Evolutionary conservation across 2,329 filamentous ascomycete genomes (phyloP).

Genomic region (Curvularia sp.): DNA sequence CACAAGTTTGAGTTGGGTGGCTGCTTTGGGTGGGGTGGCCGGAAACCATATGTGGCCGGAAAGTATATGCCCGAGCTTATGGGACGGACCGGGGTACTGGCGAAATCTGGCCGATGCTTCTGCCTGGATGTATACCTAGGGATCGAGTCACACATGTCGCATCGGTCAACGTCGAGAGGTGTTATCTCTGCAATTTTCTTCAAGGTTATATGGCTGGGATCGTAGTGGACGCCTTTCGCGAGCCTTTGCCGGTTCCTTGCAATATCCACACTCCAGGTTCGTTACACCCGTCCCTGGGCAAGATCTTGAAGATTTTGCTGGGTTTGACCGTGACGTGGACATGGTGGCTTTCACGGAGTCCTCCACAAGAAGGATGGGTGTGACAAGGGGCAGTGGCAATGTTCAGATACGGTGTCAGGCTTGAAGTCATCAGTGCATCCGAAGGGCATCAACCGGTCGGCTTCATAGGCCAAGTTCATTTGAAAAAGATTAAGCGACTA

Average conservation of each 20-base stretch:
- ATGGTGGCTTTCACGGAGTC: too few species aligned
- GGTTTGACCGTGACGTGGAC: too few species aligned
- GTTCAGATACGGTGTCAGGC: not conserved
- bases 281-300: not conserved
- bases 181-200: not conserved
- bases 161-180: not conserved
- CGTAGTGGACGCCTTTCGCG: not conserved
- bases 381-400: not conserved
- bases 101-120: constrained; percentile 1
- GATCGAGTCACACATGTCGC: not conserved
- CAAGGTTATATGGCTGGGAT: not conserved
- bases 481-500: constrained; percentile 14
- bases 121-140: not conserved
- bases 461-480: not conserved
- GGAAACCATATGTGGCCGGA: too few species aligned
- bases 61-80: not conserved
- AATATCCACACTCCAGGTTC: not conserved
- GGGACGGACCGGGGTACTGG: not conserved
- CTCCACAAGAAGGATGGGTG: not conserved
- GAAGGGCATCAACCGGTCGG: not conserved
- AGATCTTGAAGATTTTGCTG: too few species aligned
- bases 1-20: too few species aligned
- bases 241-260: not conserved
- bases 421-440: not conserved
- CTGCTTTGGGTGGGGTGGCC: too few species aligned